Evolutionary conservation across 306 rosid genomes (phyloP), one percentile per base, ranked within the genome.

Genomic region (Medicago ruthenica): DNA sequence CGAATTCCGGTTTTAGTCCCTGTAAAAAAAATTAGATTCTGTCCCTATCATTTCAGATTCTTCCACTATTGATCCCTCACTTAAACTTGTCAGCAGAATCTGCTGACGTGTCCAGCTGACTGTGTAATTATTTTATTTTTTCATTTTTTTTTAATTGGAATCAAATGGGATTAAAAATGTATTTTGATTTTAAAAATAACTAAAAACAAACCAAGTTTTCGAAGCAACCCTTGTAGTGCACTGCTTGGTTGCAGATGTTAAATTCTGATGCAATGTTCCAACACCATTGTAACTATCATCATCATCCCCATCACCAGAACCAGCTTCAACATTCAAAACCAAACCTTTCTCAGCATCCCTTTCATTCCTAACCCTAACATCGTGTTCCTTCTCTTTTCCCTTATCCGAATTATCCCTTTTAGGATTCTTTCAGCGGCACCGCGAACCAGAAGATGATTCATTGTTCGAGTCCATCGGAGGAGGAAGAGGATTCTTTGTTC

Each of bases 181-280:
- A n/a, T n/a, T n/a, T n/a, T n/a, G n/a, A n/a, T n/a, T n/a, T n/a
- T n/a, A n/a, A n/a, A n/a, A n/a, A n/a, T n/a, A n/a, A n/a, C n/a
- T n/a, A n/a, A n/a, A n/a, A n/a, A n/a, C n/a, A n/a, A n/a, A 18
- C 99, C 99, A 11, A 96, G 92, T 75, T 96, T 96, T 78, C 96
- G 67, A 36, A 96, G 90, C 71, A 96, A 91, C 39, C 99, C 99
- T 67, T 96, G 99, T 12, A 96, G 93, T n/a, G 99, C 99, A 73
- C 98, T 96, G 16, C 99, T n/a, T n/a, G n/a, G n/a, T 96, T 0
- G 99, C 98, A 0, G 99, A 86, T 13, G 99, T 86, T 85, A 95
- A 80, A 77, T 95, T 92, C 86, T 83, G 99, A 74, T 87, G 90
- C 83, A 92, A 54, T 50, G 83, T 83, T 57, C 96, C 96, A 24